These are phyloP conservation scores for Neurospora sp. DNA, from an alignment of 495 filamentous ascomycete species.

Conservation along the genomic window DNA sequence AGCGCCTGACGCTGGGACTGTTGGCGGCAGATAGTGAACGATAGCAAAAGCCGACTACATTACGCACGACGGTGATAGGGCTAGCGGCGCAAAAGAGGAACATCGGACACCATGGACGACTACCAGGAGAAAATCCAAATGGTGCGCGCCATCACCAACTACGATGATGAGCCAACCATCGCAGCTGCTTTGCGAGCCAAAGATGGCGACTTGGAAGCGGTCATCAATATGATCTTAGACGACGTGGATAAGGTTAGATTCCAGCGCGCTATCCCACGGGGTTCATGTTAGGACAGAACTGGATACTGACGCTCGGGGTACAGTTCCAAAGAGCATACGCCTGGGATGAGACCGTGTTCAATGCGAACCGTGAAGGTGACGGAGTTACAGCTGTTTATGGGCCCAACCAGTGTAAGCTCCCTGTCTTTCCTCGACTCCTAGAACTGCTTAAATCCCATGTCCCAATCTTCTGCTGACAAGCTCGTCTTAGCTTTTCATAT, in stretches of 20 bases:
- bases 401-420: not conserved
- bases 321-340: slow-evolving; percentile 26
- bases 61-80: not conserved
- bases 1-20: not conserved
- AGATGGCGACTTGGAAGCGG: slow-evolving; percentile 31
- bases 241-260: slow-evolving; percentile 27
- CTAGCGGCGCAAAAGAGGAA: not conserved
- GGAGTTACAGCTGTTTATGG: not conserved
- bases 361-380: slow-evolving; percentile 35
- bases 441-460: slow-evolving; percentile 2
- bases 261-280: not conserved
- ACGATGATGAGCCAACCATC: slow-evolving; percentile 3
- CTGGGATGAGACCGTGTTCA: slow-evolving; percentile 41
- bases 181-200: slow-evolving; percentile 23
- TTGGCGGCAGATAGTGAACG: not conserved
- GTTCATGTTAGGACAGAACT: not conserved
- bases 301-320: slow-evolving; percentile 7
- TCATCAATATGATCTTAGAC: slow-evolving; percentile 38
- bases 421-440: not conserved
- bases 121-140: slow-evolving; percentile 5
- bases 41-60: not conserved
- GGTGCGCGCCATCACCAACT: slow-evolving; percentile 9
- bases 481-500: slow-evolving; percentile 43
- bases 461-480: not conserved
- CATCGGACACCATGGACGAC: not conserved